Conservation (phyloP, 352 stramenopile species). For the Pythium periplocum region DNA sequence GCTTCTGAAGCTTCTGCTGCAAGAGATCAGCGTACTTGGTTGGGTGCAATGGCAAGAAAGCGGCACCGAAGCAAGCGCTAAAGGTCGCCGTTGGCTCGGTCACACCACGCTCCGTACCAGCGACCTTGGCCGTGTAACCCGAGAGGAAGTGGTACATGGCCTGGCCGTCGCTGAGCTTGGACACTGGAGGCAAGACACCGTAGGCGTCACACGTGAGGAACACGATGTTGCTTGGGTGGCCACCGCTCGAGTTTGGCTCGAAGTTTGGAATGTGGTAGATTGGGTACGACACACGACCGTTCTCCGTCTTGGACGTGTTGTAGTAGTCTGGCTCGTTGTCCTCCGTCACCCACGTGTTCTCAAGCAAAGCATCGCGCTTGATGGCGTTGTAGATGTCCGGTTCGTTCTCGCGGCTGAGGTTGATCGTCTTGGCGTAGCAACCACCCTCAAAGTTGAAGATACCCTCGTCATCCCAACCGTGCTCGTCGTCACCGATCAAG, state of each 20-base stretch:
- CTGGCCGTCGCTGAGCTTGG: conserved; percentile 91
- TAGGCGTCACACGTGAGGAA: conserved; percentile 99
- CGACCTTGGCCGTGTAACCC: conserved; percentile 98
- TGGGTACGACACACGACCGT: conserved; percentile 98
- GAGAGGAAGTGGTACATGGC: conserved; percentile 99
- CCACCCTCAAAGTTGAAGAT: conserved; percentile 99
- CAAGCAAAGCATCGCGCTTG: conserved; percentile 94
- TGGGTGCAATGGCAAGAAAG: conserved; percentile 96
- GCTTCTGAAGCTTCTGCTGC: conserved; percentile 94
- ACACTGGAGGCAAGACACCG: conserved; percentile 96
- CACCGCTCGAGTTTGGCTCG: conserved; percentile 81
- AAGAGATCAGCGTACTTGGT: conserved; percentile 97
- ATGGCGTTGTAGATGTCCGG: conserved; percentile 98
- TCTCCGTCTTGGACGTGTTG: conserved; percentile 96
- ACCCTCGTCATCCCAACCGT: conserved; percentile 97
- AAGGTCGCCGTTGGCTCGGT: conserved; percentile 96
- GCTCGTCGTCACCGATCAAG: conserved; percentile 87
- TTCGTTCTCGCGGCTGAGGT: conserved; percentile 94
- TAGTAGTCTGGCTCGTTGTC: conserved; percentile 91
- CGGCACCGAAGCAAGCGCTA: conserved; percentile 95
- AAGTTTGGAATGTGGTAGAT: conserved; percentile 98
- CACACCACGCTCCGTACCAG: conserved; percentile 96
- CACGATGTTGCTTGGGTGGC: conserved; percentile 95
- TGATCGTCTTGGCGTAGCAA: conserved; percentile 99
- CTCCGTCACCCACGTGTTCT: conserved; percentile 92